Evolutionary conservation across 345 rosid genomes (phyloP).

Genomic region (Eucalyptus lansdowneana): DNA sequence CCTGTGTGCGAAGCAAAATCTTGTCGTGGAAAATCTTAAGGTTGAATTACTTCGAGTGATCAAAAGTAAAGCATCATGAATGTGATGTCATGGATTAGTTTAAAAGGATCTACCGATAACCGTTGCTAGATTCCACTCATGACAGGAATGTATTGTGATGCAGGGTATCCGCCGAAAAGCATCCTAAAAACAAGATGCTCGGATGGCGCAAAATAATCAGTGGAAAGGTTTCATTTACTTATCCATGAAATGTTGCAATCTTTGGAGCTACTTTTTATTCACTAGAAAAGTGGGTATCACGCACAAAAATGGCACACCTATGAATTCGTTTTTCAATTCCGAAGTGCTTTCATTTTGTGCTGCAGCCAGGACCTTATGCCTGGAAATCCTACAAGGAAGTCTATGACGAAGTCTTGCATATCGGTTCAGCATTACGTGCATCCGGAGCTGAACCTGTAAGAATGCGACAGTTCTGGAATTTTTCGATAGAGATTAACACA

Average conservation of each 20-base stretch:
- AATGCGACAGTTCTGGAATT: neutral
- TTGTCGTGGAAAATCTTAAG: neutral
- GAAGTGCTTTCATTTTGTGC: neutral
- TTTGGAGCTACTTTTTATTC: neutral
- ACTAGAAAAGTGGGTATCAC: neutral
- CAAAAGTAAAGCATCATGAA: neutral
- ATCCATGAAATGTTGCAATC: neutral
- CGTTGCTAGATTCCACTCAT: neutral
- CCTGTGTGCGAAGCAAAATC: neutral
- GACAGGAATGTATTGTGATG: neutral
- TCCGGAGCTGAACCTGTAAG: slow-evolving; percentile 86
- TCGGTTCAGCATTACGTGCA: slow-evolving; percentile 75
- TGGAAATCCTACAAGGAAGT: slow-evolving; percentile 90
- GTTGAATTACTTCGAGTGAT: neutral
- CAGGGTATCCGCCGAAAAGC: slow-evolving; percentile 52
- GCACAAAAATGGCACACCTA: neutral
- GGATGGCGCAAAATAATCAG: slow-evolving; percentile 74
- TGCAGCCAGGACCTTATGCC: slow-evolving; percentile 69
- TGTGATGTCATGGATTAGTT: neutral
- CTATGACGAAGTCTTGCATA: slow-evolving; percentile 63
- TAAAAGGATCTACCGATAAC: neutral
- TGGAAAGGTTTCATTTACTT: slow-evolving; percentile 34
- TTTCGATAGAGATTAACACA: neutral
- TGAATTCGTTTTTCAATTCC: neutral
- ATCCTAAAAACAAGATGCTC: slow-evolving; percentile 73